Evolutionary conservation across 257 asterid species (phyloP).

Genomic region (Primulina huaijiensis): DNA sequence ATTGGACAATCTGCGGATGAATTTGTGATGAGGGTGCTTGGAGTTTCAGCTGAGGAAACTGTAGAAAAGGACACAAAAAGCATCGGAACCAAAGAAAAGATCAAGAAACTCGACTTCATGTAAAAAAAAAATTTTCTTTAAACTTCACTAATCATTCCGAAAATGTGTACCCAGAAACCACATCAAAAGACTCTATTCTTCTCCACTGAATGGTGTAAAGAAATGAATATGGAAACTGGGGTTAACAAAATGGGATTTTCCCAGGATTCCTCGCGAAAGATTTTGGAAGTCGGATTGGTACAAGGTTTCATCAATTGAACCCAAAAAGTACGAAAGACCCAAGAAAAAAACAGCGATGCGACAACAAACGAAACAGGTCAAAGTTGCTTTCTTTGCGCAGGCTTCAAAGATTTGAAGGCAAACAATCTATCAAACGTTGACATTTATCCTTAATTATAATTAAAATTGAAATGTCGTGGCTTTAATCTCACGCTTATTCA

Average conservation of each 20-base stretch:
- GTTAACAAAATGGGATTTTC: background rate
- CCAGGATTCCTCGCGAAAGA: constrained; percentile 6
- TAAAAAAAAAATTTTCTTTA: background rate
- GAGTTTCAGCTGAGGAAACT: constrained; percentile 31
- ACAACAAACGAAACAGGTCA: background rate
- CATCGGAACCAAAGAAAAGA: constrained; percentile 24
- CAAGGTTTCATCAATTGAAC: no score
- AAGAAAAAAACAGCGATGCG: background rate
- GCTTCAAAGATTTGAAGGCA: background rate
- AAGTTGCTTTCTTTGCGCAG: background rate
- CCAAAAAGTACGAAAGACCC: no score
- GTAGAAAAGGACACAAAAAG: constrained; percentile 20
- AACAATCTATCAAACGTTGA: no score
- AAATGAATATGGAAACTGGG: constrained; percentile 21
- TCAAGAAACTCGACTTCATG: constrained; percentile 40
- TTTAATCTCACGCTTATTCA: no score
- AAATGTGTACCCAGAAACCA: constrained; percentile 17
- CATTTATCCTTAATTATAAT: no score
- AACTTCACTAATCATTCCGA: constrained; percentile 11
- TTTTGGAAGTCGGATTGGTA: background rate
- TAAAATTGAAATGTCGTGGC: no score
- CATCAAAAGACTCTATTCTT: background rate
- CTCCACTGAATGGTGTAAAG: background rate
- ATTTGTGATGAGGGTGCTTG: constrained; percentile 19
- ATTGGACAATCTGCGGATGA: constrained; percentile 52